Base-by-base conservation (phyloP, 768 basidiomycete genomes). In the Hygrophoropsis aurantiaca region DNA sequence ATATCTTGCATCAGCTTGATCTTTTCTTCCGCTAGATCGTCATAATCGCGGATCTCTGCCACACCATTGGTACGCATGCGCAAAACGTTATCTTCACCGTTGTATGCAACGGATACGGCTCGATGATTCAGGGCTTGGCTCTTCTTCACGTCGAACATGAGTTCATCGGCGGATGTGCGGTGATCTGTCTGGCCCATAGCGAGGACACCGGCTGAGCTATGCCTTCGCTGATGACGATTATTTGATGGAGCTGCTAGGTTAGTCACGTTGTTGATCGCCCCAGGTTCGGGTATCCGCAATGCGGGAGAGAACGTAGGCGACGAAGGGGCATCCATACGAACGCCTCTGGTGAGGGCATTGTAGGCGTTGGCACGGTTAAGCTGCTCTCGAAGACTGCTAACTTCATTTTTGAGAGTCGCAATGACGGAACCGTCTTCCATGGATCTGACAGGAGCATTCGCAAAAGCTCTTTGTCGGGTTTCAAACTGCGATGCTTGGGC, bases 21-120 rank as follows among this genome's bases (percentile, higher is more conserved):
- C 71, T 97, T 95, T 74, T 97, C 94, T 65, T 97, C 94, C 0
- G 90, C 86, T 6, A 92, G 84, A 66, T 94, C 90, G 56, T 97
- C 92, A 50, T 83, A 83, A 58, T 81, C 78, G 40, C 79, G 78
- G 47, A 91, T 86, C 54, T 87, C 83, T 11, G 85, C 71, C 32
- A 88, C 69, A 30, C 87, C 85, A 49, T 83, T 79, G 32, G 73
- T 70, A 42, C 85, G 80, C 62, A 79, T 77, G 42, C 84, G 81
- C 49, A 86, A 74, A 42, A 76, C 74, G 46, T 81, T 82, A 52
- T 92, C 89, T 61, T 90, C 85, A 33, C 87, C 88, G 43, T 89
- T 85, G 69, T 85, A 92, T 0, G 87, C 92, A 39, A 95, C 87
- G 15, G 92, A 94, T 21, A 90, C 90, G 1, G 91, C 89, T 40